These are phyloP conservation scores for Ophiocordyceps robertsii DNA, from an alignment of 2,329 filamentous ascomycete species.

Conservation along the genomic window DNA sequence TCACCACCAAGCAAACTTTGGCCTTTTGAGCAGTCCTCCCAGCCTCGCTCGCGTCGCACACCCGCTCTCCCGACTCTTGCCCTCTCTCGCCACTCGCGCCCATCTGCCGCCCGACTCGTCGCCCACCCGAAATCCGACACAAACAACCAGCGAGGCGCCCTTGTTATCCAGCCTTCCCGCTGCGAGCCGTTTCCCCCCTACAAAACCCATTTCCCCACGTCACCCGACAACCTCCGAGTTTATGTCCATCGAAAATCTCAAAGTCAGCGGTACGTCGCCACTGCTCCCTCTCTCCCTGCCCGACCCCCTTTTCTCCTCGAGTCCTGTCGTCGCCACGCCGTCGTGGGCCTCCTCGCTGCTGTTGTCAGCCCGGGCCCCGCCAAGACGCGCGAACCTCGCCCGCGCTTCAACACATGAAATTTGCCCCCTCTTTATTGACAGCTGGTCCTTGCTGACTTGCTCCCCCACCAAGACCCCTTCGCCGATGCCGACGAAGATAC, in stretches of 20 bases:
- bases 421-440: background rate
- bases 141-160: constrained; percentile 27
- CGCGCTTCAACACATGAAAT: no score
- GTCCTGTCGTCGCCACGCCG: background rate
- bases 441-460: constrained; percentile 11
- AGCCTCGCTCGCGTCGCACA: background rate
- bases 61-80: background rate
- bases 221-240: constrained; percentile 61
- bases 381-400: no score
- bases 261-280: constrained; percentile 65
- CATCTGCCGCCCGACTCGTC: background rate
- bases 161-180: constrained; percentile 32
- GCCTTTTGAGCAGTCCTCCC: background rate
- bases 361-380: no score
- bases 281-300: background rate
- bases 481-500: constrained; percentile 99
- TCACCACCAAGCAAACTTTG: background rate
- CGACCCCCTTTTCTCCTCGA: background rate
- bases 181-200: constrained; percentile 21
- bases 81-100: background rate
- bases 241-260: constrained; percentile 99
- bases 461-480: constrained; percentile 72
- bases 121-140: constrained; percentile 7
- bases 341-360: background rate
- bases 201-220: constrained; percentile 40